Evolutionary conservation across 164 flowering plant species (phyloP).

Genomic region (Tinospora cordifolia): DNA sequence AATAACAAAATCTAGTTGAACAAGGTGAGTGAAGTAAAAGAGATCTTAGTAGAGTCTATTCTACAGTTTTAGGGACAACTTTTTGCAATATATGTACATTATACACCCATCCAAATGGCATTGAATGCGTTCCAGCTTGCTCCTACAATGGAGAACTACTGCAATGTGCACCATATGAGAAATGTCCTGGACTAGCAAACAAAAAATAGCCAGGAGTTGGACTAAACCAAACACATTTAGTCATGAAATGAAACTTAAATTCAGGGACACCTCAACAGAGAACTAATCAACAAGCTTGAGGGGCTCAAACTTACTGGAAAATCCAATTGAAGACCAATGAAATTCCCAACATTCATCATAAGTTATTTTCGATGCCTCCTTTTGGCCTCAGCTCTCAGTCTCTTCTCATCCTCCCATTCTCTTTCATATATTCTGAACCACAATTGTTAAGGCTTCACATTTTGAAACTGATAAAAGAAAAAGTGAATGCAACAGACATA

Average conservation of each 20-base stretch:
- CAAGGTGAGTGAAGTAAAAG: neutral
- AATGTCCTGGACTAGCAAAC: neutral
- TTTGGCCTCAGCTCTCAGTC: constrained; percentile 83
- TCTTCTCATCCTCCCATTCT: constrained; percentile 97
- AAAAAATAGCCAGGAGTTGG: neutral
- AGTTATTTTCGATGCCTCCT: constrained; percentile 77
- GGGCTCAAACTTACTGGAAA: neutral
- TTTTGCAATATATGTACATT: neutral
- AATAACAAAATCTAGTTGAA: neutral
- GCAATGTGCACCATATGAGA: neutral
- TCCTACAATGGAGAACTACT: neutral
- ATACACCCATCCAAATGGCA: neutral
- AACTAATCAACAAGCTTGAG: neutral
- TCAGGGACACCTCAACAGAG: neutral
- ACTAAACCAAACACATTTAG: neutral
- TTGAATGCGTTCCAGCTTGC: neutral
- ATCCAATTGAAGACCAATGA: neutral
- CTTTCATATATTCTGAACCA: constrained; percentile 64
- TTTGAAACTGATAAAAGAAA: neutral
- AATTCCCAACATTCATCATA: neutral
- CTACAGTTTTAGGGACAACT: neutral
- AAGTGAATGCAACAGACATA: neutral
- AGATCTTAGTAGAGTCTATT: neutral
- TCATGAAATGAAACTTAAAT: neutral
- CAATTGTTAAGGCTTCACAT: constrained; percentile 35